Evolutionary conservation across 2,329 filamentous ascomycete genomes (phyloP).

Genomic region (Pseudocercospora eumusae): DNA sequence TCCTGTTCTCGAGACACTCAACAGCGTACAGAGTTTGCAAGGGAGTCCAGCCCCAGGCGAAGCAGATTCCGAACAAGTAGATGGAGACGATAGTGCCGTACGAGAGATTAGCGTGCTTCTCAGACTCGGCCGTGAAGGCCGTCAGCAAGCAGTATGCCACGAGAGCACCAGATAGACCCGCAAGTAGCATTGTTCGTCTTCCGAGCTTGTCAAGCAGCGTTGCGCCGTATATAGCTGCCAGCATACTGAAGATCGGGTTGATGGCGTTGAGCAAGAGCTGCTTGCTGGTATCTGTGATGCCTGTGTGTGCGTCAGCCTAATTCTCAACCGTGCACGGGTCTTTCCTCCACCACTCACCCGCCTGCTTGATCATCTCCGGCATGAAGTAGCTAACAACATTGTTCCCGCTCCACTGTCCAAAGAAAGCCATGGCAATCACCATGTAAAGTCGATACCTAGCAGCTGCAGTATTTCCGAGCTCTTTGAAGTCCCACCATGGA

Average conservation of each 20-base stretch:
- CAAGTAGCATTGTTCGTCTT: slow-evolving; percentile 42
- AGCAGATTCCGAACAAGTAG: slow-evolving; percentile 46
- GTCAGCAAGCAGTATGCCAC: slow-evolving; percentile 42
- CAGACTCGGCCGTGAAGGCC: slow-evolving; percentile 38
- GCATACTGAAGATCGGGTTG: slow-evolving; percentile 43
- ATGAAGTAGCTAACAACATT: slow-evolving; percentile 43
- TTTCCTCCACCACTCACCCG: slow-evolving; percentile 7
- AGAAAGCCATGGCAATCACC: slow-evolving; percentile 47
- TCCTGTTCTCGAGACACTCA: slow-evolving; percentile 44
- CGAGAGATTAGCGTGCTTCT: slow-evolving; percentile 29
- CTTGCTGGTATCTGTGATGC: slow-evolving; percentile 41
- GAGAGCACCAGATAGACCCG: slow-evolving; percentile 41
- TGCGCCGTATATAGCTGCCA: slow-evolving; percentile 44
- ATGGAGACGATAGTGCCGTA: slow-evolving; percentile 46
- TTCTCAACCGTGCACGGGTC: neutral
- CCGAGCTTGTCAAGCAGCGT: slow-evolving; percentile 32
- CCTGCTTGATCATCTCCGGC: slow-evolving; percentile 42
- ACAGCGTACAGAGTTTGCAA: slow-evolving; percentile 45
- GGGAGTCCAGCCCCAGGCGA: slow-evolving; percentile 46
- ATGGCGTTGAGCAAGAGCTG: slow-evolving; percentile 47
- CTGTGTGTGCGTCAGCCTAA: slow-evolving; percentile 14
- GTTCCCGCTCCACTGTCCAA: slow-evolving; percentile 47
- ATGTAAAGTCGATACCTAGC: slow-evolving; percentile 52
- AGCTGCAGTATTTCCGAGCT: slow-evolving; percentile 52
- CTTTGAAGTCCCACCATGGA: slow-evolving; percentile 39